These are phyloP conservation scores for Komagataella pastoris DNA, from an alignment of 805 yeast species.

Conservation along the genomic window DNA sequence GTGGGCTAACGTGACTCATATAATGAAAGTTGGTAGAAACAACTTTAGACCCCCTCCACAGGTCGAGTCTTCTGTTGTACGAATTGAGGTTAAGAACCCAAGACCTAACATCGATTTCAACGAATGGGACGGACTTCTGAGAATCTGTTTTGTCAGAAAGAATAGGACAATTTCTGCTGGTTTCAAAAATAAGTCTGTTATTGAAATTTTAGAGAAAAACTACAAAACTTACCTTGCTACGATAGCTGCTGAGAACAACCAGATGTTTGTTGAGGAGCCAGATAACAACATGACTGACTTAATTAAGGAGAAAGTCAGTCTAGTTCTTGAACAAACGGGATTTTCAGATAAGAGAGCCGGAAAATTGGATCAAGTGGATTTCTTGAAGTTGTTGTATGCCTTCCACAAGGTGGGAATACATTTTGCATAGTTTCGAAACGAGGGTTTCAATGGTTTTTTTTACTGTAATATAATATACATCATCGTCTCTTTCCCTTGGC, in stretches of 20 bases:
- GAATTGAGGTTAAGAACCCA: constrained; percentile 84
- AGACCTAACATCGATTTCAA: constrained; percentile 88
- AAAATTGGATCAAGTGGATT: constrained; percentile 91
- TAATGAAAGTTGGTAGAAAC: constrained; percentile 95
- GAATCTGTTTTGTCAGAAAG: constrained; percentile 87
- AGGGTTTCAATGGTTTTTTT: constrained; percentile 1
- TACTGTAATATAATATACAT: background rate
- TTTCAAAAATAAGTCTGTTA: constrained; percentile 68
- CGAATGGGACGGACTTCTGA: constrained; percentile 94
- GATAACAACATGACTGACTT: constrained; percentile 25
- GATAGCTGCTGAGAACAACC: constrained; percentile 30
- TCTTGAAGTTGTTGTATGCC: constrained; percentile 72
- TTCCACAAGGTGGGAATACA: constrained; percentile 97
- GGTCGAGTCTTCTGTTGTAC: constrained; percentile 92
- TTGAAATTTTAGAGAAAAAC: constrained; percentile 76
- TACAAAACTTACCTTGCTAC: constrained; percentile 63
- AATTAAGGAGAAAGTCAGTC: constrained; percentile 58
- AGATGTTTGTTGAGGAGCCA: constrained; percentile 30
- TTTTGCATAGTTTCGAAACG: constrained; percentile 47
- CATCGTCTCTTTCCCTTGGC: constrained; percentile 43
- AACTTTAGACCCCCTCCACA: constrained; percentile 98
- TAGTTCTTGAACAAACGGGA: constrained; percentile 69
- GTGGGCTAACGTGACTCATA: constrained; percentile 99
- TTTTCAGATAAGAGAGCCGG: constrained; percentile 81
- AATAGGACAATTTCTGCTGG: constrained; percentile 90